Percentiles rank a stretch among this genome's conserved stretches.
Evolutionary conservation across 768 basidiomycete genomes (phyloP).

Genomic region (Termitomyces sp.): DNA sequence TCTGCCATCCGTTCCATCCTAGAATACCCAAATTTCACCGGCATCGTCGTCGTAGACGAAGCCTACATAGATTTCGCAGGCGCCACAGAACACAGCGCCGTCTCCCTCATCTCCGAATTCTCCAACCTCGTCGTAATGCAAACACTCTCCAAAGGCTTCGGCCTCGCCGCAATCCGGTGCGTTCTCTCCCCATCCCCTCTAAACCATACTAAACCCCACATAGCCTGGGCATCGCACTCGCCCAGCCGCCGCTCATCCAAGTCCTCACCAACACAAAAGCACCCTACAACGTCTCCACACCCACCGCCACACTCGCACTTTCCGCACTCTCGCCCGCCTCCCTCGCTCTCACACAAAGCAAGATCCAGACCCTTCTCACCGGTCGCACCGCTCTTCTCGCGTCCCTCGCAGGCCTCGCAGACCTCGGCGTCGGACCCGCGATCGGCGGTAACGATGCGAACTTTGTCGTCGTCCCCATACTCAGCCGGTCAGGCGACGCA

Average conservation of each 20-base stretch:
- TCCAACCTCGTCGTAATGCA: slow-evolving; percentile 93
- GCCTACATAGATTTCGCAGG: slow-evolving; percentile 95
- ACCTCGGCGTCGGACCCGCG: slow-evolving; percentile 53
- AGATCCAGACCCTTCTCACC: slow-evolving; percentile 50
- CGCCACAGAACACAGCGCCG: slow-evolving; percentile 50
- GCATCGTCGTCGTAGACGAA: slow-evolving; percentile 92
- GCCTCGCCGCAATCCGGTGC: slow-evolving; percentile 91
- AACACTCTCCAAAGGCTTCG: slow-evolving; percentile 94
- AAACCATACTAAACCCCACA: neutral
- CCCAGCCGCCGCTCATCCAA: slow-evolving; percentile 86
- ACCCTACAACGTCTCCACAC: slow-evolving; percentile 93
- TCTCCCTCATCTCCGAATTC: slow-evolving; percentile 69
- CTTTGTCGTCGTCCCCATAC: slow-evolving; percentile 79
- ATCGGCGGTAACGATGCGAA: slow-evolving; percentile 89
- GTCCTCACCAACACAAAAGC: slow-evolving; percentile 94
- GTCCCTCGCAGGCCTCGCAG: slow-evolving; percentile 32
- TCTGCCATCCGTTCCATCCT: slow-evolving; percentile 62
- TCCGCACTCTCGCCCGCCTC: slow-evolving; percentile 70
- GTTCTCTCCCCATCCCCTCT: slow-evolving; percentile 16
- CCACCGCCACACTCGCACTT: slow-evolving; percentile 78
- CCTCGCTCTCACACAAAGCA: slow-evolving; percentile 57
- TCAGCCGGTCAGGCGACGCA: slow-evolving; percentile 33
- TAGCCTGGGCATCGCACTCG: slow-evolving; percentile 87
- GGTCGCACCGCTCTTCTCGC: slow-evolving; percentile 54
- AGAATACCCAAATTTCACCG: slow-evolving; percentile 79